Conservation (phyloP, 2,329 filamentous ascomycete species). For the Verticillium klebahnii region DNA sequence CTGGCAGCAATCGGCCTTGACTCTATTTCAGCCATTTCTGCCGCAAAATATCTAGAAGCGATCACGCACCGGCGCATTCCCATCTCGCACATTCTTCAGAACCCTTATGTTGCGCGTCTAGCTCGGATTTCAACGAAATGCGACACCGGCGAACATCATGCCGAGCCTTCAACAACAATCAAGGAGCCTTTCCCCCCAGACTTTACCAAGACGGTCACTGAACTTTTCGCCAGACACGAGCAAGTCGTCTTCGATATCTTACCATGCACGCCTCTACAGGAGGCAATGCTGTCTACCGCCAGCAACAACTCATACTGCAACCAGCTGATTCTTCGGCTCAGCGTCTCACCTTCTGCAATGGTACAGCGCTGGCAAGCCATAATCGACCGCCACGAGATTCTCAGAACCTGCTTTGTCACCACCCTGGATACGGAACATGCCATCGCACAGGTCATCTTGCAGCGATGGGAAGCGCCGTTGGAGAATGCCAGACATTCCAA, state of each 20-base stretch:
- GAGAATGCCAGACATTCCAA: not conserved
- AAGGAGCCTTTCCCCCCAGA: not conserved
- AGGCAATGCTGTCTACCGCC: slow-evolving; percentile 72
- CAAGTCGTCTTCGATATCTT: slow-evolving; percentile 38
- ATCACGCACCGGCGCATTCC: slow-evolving; percentile 44
- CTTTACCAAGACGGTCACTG: not conserved
- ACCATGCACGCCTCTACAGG: slow-evolving; percentile 83
- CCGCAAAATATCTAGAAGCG: slow-evolving; percentile 54
- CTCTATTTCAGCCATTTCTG: slow-evolving; percentile 72
- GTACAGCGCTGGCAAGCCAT: slow-evolving; percentile 58
- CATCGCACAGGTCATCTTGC: slow-evolving; percentile 68
- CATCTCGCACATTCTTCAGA: slow-evolving; percentile 65
- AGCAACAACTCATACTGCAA: slow-evolving; percentile 63
- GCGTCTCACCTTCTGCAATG: slow-evolving; percentile 44
- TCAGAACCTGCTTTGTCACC: slow-evolving; percentile 70
- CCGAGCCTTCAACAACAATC: not conserved
- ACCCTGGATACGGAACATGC: slow-evolving; percentile 58
- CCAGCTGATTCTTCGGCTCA: slow-evolving; percentile 59
- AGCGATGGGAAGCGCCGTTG: slow-evolving; percentile 26
- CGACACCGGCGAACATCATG: not conserved
- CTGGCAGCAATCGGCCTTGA: slow-evolving; percentile 78
- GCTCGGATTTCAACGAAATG: slow-evolving; percentile 22
- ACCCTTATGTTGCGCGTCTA: slow-evolving; percentile 62
- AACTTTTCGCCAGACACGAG: not conserved
- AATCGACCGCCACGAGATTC: slow-evolving; percentile 64